Base-by-base conservation (phyloP, 768 basidiomycete species). In the Termitomyces titanicus region DNA sequence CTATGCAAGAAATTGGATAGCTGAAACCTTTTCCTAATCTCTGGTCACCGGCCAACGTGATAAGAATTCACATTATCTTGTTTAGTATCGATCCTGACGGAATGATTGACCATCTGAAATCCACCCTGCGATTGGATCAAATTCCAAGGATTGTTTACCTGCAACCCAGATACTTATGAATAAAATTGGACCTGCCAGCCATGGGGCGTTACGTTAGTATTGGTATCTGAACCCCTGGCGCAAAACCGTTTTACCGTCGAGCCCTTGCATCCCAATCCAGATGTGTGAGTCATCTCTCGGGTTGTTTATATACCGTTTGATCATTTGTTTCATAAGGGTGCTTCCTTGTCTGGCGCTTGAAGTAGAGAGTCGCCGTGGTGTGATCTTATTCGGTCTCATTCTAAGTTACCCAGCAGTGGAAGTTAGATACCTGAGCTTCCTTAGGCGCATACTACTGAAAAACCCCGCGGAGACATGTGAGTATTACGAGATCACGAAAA, bases 401-500 rank as follows among this genome's bases (percentile, higher is more conserved):
- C 20, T 31, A 24, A 50, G 20, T 39, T 53, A 34, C 12, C 35
- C n/a, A n/a, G 29, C 12, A 25, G 22, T 37, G 25, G n/a, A 56
- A 42, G 31, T 43, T 52, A 42, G 38, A 58, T 46, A 35, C 37
- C 18, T 33, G 34, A 31, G 39, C 31, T 52, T 55, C 45, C n/a
- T 35, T 31, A 20, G 12, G 38, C 39, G 40, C 34, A 49, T 40
- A 37, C 40, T 40, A 37, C 40, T 15, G 25, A 29, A 51, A 22
- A 45, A 59, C 11, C 29, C 58, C 58, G 58, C 58, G 58, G 58
- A 52, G 34, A 53, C 46, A 33, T 38, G 47, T 29, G 24, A 42
- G 42, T 48, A 18, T 59, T 59, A 55, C 51, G 50, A 49, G 9
- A 55, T 34, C n/a, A 39, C 25, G 10, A 34, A 29, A 25, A 44